Evolutionary conservation across 73 alveolate genomes (phyloP).

Genomic region (Stentor roeselii): DNA sequence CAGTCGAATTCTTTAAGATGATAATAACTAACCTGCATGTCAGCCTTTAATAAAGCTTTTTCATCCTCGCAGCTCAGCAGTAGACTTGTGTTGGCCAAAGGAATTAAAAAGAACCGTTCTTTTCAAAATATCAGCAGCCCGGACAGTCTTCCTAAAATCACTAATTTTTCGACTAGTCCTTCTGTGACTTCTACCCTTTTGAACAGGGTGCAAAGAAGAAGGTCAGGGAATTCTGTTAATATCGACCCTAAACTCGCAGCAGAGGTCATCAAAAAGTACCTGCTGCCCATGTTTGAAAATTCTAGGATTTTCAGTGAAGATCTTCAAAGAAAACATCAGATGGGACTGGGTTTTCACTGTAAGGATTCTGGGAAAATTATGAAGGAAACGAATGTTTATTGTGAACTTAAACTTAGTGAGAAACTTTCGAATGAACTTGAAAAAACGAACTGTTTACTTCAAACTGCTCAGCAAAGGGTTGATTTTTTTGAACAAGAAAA

Average conservation of each 20-base stretch:
- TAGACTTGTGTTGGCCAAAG: too few species aligned
- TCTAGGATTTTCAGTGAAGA: not conserved
- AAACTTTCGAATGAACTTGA: conserved; percentile 37
- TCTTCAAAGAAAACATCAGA: conserved; percentile 3
- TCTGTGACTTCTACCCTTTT: not conserved
- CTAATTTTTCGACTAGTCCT: not conserved
- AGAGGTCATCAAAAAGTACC: conserved; percentile 45
- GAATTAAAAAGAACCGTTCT: too few species aligned
- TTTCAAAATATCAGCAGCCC: too few species aligned
- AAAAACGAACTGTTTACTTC: conserved; percentile 27
- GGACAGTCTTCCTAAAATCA: not conserved
- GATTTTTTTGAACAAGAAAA: conserved; percentile 41
- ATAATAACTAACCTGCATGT: too few species aligned
- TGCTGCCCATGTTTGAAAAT: conserved; percentile 65
- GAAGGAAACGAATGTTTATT: conserved; percentile 44
- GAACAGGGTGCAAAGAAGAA: not conserved
- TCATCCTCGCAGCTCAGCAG: too few species aligned
- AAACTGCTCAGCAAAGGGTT: conserved; percentile 5
- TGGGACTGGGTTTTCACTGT: not conserved
- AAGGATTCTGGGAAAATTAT: not conserved
- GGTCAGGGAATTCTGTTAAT: not conserved
- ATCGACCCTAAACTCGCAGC: conserved; percentile 69
- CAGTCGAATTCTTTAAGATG: too few species aligned
- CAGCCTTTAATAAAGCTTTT: too few species aligned
- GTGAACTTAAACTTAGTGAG: conserved; percentile 57